phyloP scores from a whole-genome alignment of 768 basidiomycete species.

The Paxillus rubicundulus region DNA sequence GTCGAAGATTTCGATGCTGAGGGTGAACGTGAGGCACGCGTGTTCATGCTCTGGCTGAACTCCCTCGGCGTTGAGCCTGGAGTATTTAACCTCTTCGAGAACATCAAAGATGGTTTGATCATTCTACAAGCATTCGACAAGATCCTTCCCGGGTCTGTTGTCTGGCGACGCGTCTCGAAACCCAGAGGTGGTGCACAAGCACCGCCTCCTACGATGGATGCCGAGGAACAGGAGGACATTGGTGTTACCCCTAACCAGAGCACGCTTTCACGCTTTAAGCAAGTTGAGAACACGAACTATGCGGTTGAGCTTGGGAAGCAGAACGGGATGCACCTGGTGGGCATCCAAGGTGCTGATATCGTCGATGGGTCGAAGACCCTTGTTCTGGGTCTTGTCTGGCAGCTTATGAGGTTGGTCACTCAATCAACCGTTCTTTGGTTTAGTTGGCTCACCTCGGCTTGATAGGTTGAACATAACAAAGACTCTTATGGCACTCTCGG shows the following conservation, averaged over 20 bases:
- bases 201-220: constrained; percentile 35
- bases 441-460: background rate
- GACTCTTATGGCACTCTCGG: constrained; percentile 73
- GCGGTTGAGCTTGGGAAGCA: constrained; percentile 88
- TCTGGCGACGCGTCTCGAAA: constrained; percentile 96
- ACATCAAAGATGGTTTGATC: constrained; percentile 86
- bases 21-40: constrained; percentile 96
- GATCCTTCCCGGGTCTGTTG: constrained; percentile 85
- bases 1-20: constrained; percentile 99
- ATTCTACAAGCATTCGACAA: constrained; percentile 98
- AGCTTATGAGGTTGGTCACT: constrained; percentile 77
- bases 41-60: constrained; percentile 98
- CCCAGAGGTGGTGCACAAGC: constrained; percentile 58
- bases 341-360: constrained; percentile 97
- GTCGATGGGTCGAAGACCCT: constrained; percentile 91
- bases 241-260: constrained; percentile 83
- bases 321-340: constrained; percentile 93
- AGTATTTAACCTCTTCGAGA: constrained; percentile 96
- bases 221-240: constrained; percentile 73
- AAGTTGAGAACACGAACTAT: constrained; percentile 98
- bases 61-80: constrained; percentile 94
- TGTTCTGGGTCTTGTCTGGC: constrained; percentile 96
- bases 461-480: constrained; percentile 82
- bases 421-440: background rate
- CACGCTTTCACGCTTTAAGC: constrained; percentile 91